A percentile compares a stretch with the other conserved stretches of the same genome.
phyloP scores from a whole-genome alignment of 2,329 filamentous ascomycete genomes.

The Stemphylium vesicarium region DNA sequence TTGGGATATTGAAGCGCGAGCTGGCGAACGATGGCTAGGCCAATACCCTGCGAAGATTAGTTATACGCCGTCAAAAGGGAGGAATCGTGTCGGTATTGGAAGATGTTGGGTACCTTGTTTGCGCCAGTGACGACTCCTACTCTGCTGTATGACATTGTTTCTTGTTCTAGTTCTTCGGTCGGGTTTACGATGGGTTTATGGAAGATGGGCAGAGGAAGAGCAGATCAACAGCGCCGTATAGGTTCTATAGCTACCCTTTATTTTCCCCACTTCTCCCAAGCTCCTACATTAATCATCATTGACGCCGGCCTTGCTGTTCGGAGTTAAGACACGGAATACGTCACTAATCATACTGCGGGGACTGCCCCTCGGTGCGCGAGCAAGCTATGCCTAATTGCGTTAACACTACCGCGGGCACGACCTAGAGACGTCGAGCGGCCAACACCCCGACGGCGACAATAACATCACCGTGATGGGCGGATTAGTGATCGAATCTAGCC shows the following conservation, averaged over 20 bases:
- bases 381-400: slow-evolving; percentile 1
- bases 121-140: slow-evolving; percentile 63
- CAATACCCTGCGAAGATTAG: slow-evolving; percentile 47
- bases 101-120: too few species aligned
- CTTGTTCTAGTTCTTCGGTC: neutral
- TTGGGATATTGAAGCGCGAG: slow-evolving; percentile 61
- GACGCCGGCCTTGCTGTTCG: neutral
- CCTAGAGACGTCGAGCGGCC: neutral
- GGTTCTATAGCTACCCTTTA: neutral
- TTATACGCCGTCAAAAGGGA: too few species aligned
- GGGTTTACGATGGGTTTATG: too few species aligned
- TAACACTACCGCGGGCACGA: slow-evolving; percentile 7
- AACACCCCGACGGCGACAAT: neutral
- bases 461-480: neutral
- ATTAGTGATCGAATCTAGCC: neutral
- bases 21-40: slow-evolving; percentile 59
- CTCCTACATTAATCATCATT: slow-evolving; percentile 7
- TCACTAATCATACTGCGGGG: slow-evolving; percentile 14
- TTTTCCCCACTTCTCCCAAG: neutral
- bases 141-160: slow-evolving; percentile 42
- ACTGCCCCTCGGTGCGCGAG: neutral
- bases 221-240: neutral
- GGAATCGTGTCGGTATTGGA: too few species aligned
- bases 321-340: slow-evolving; percentile 11
- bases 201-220: neutral